Conservation (phyloP, 768 basidiomycete species). For the Cystoderma amianthinum region DNA sequence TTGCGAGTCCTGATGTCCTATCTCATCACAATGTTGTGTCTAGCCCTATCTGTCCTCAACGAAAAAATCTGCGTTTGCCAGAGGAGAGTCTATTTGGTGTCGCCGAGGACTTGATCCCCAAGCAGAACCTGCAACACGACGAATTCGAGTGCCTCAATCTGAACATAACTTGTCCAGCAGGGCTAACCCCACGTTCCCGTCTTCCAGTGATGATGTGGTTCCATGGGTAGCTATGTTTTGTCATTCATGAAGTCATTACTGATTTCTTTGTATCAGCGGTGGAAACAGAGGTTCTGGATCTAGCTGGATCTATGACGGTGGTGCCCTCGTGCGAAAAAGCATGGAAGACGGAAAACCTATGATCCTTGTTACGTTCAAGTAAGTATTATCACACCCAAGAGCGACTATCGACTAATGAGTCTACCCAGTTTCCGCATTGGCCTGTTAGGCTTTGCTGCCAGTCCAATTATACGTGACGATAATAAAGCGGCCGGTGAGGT, state of each 20-base stretch:
- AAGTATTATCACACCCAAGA: constrained; percentile 22
- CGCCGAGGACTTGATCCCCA: constrained; percentile 41
- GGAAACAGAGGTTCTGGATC: constrained; percentile 70
- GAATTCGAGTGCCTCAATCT: constrained; percentile 79
- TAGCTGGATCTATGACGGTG: constrained; percentile 73
- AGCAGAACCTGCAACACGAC: constrained; percentile 51
- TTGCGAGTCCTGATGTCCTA: constrained; percentile 3
- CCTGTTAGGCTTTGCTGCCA: constrained; percentile 70
- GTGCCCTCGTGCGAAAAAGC: constrained; percentile 63
- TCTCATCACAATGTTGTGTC: constrained; percentile 1
- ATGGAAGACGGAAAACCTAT: constrained; percentile 56
- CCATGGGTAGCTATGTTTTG: constrained; percentile 55
- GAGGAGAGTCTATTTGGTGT: constrained; percentile 64
- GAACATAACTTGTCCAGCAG: constrained; percentile 72
- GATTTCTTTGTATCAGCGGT: constrained; percentile 36
- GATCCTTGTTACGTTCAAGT: constrained; percentile 74
- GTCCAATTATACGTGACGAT: constrained; percentile 57
- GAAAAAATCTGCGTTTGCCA: constrained; percentile 28
- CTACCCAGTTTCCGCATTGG: constrained; percentile 64
- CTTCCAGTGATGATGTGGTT: constrained; percentile 82
- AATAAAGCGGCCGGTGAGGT: constrained; percentile 58
- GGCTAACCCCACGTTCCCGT: constrained; percentile 40
- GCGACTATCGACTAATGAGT: neutral
- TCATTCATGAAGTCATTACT: constrained; percentile 5
- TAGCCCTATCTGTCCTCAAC: constrained; percentile 76